Evolutionary conservation across 1,284 basidiomycete species (phyloP).

Genomic region (Abortiporus biennis): DNA sequence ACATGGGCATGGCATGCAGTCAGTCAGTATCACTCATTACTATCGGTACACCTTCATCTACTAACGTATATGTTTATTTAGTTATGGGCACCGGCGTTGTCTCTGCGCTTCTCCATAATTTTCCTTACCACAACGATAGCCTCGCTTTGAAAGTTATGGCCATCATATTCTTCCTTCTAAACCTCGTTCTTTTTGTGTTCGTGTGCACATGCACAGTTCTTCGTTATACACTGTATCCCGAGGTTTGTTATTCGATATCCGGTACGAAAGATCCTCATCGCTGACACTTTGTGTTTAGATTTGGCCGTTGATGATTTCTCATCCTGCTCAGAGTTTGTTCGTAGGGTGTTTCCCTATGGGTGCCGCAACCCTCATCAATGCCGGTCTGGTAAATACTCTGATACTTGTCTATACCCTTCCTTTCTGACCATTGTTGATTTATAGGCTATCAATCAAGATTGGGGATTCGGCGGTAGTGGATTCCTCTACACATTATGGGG

Average conservation of each 20-base stretch:
- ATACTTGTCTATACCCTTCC: neutral
- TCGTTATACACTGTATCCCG: slow-evolving; percentile 46
- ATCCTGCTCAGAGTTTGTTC: slow-evolving; percentile 54
- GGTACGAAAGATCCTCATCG: too few species aligned
- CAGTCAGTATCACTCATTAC: slow-evolving; percentile 7
- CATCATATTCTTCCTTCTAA: slow-evolving; percentile 44
- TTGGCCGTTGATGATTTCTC: slow-evolving; percentile 30
- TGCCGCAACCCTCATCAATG: slow-evolving; percentile 41
- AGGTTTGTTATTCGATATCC: slow-evolving; percentile 16
- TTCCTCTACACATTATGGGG: slow-evolving; percentile 50
- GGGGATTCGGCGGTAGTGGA: slow-evolving; percentile 33
- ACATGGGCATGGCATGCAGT: slow-evolving; percentile 42
- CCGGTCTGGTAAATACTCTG: slow-evolving; percentile 17
- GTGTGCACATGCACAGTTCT: slow-evolving; percentile 34
- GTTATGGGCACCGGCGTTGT: slow-evolving; percentile 40
- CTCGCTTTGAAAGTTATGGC: slow-evolving; percentile 27
- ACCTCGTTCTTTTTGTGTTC: slow-evolving; percentile 45
- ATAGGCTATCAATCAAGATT: slow-evolving; percentile 27
- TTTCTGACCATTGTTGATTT: too few species aligned
- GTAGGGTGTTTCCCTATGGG: slow-evolving; percentile 61
- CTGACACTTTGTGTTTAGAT: slow-evolving; percentile 12
- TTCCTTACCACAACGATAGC: slow-evolving; percentile 32
- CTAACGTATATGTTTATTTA: neutral
- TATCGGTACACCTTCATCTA: neutral
- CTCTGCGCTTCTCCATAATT: slow-evolving; percentile 32